These are phyloP conservation scores for Comarum palustre DNA, from an alignment of 306 rosid genomes.

Conservation along the genomic window DNA sequence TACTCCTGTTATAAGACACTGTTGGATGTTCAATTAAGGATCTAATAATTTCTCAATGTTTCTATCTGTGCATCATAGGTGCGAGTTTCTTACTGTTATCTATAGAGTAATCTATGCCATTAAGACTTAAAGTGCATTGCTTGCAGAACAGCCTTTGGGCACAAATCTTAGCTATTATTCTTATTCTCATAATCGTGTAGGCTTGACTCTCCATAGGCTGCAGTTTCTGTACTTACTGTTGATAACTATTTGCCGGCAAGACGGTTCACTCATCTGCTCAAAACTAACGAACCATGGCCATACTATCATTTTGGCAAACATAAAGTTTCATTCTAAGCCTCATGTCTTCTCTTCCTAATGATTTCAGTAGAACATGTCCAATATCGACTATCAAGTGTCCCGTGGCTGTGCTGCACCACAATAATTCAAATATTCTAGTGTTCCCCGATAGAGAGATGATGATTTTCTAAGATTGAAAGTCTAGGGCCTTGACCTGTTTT, in stretches of 20 bases:
- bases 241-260: not conserved
- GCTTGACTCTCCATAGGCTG: not conserved
- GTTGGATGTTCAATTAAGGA: conserved; percentile 19
- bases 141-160: not conserved
- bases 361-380: not conserved
- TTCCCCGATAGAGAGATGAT: not conserved
- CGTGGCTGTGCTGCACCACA: not conserved
- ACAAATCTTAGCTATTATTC: not conserved
- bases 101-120: conserved; percentile 19
- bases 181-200: not conserved
- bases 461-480: not conserved
- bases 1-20: conserved; percentile 18
- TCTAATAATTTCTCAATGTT: conserved; percentile 29
- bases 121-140: not conserved
- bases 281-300: not conserved
- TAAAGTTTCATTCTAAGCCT: not conserved
- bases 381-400: not conserved
- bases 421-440: not conserved
- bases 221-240: not conserved
- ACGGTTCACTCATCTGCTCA: not conserved
- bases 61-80: conserved; percentile 8
- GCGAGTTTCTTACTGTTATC: conserved; percentile 4
- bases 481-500: not conserved
- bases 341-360: not conserved
- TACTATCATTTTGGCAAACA: not conserved